These are phyloP conservation scores for Ustilago bromivora DNA, from an alignment of 1,284 basidiomycete species.

Conservation along the genomic window DNA sequence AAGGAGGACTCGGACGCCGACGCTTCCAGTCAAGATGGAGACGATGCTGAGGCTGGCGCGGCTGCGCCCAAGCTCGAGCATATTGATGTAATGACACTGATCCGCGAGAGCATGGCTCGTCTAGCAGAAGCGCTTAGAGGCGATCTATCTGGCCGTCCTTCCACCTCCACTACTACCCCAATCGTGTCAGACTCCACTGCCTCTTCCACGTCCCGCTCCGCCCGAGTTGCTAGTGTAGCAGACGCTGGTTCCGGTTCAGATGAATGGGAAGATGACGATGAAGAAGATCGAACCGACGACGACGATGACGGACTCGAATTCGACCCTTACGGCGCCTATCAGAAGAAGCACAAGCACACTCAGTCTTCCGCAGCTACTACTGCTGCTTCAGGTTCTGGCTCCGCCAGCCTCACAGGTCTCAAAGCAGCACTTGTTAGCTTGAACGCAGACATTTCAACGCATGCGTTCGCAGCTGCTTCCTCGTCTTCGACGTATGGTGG, in stretches of 20 bases:
- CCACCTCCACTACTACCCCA: neutral
- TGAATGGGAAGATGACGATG: conserved; percentile 49
- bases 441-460: conserved; percentile 47
- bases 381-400: conserved; percentile 9
- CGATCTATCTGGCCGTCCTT: conserved; percentile 22
- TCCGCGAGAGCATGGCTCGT: conserved; percentile 54
- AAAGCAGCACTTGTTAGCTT: conserved; percentile 37
- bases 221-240: conserved; percentile 29
- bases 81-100: conserved; percentile 57
- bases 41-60: conserved; percentile 2
- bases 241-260: conserved; percentile 50
- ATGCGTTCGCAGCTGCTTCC: conserved; percentile 31
- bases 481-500: neutral
- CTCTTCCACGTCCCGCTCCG: conserved; percentile 2
- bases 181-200: neutral
- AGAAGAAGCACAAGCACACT: conserved; percentile 53
- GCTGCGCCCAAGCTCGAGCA: conserved; percentile 40
- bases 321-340: conserved; percentile 53
- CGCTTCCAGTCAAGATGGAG: conserved; percentile 9
- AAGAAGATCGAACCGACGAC: conserved; percentile 14
- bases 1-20: conserved; percentile 18
- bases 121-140: conserved; percentile 45
- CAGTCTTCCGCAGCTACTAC: conserved; percentile 27
- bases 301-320: conserved; percentile 58
- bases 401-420: conserved; percentile 18